These are phyloP conservation scores for Elsinoe batatas DNA, from an alignment of 2,329 filamentous ascomycete species.

Conservation along the genomic window DNA sequence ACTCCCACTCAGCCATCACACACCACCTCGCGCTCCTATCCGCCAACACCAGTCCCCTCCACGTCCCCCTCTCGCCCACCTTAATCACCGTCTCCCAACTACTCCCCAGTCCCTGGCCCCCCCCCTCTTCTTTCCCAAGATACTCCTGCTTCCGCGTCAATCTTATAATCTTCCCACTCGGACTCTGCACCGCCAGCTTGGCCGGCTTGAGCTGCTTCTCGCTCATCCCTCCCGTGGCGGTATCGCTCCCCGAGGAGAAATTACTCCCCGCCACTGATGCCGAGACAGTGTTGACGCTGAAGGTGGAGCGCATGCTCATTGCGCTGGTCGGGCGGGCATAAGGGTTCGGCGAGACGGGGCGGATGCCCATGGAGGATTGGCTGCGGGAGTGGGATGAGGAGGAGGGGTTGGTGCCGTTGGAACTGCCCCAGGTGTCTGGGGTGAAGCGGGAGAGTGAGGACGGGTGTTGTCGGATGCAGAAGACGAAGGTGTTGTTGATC, in stretches of 20 bases:
- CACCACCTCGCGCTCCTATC: constrained; percentile 81
- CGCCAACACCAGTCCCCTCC: constrained; percentile 72
- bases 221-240: constrained; percentile 44
- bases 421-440: constrained; percentile 30
- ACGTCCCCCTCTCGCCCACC: constrained; percentile 70
- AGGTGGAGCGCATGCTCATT: constrained; percentile 50
- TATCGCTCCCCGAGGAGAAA: constrained; percentile 46
- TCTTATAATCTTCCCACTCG: constrained; percentile 85
- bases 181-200: constrained; percentile 89
- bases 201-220: constrained; percentile 64
- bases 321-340: constrained; percentile 47
- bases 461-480: constrained; percentile 87
- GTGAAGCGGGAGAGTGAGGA: constrained; percentile 44
- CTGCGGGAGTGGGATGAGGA: constrained; percentile 23
- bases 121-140: constrained; percentile 39
- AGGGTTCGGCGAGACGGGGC: constrained; percentile 42
- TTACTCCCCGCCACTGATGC: constrained; percentile 43
- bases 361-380: constrained; percentile 24
- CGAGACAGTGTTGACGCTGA: constrained; percentile 29
- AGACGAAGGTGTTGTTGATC: constrained; percentile 96
- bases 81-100: constrained; percentile 89
- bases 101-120: constrained; percentile 57
- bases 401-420: constrained; percentile 24
- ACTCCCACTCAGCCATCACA: constrained; percentile 83
- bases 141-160: constrained; percentile 64